Conservation (phyloP, 495 filamentous ascomycete genomes). For the Trypethelium eluteriae region DNA sequence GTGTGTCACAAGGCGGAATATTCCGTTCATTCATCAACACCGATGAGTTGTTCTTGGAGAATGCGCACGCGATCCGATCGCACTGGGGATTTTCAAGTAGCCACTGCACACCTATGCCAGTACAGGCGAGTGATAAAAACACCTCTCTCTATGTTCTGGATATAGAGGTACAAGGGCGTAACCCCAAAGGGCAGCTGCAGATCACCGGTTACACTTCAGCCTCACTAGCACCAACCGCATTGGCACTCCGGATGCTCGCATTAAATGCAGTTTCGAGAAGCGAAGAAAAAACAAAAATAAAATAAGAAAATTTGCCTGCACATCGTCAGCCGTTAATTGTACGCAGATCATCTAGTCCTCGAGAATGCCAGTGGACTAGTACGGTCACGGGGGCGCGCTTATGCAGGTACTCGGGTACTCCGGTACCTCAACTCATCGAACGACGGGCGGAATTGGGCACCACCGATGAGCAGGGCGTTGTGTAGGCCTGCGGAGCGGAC, state of each 20-base stretch:
- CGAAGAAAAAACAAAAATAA: background rate
- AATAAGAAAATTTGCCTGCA: too few relatives aligned
- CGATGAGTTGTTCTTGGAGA: too few relatives aligned
- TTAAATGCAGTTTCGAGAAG: background rate
- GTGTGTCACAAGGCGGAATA: too few relatives aligned
- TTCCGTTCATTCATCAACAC: too few relatives aligned
- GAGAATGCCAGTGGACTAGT: background rate
- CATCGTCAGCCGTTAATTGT: too few relatives aligned
- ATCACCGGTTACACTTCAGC: background rate
- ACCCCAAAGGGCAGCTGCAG: too few relatives aligned
- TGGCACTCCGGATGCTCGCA: background rate
- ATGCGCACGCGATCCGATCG: too few relatives aligned
- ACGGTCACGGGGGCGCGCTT: background rate
- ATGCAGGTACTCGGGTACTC: background rate
- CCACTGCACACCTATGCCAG: too few relatives aligned
- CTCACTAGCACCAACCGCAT: constrained; percentile 2
- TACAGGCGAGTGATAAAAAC: background rate
- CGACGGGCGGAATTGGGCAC: background rate
- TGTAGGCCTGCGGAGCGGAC: background rate
- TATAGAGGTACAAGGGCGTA: background rate
- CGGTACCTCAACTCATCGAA: too few relatives aligned
- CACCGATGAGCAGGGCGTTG: background rate
- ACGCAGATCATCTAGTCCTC: too few relatives aligned
- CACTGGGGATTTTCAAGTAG: too few relatives aligned
- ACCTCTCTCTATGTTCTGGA: background rate